These are phyloP conservation scores for Lentinula sp. DNA, from an alignment of 768 basidiomycete genomes.

Conservation along the genomic window DNA sequence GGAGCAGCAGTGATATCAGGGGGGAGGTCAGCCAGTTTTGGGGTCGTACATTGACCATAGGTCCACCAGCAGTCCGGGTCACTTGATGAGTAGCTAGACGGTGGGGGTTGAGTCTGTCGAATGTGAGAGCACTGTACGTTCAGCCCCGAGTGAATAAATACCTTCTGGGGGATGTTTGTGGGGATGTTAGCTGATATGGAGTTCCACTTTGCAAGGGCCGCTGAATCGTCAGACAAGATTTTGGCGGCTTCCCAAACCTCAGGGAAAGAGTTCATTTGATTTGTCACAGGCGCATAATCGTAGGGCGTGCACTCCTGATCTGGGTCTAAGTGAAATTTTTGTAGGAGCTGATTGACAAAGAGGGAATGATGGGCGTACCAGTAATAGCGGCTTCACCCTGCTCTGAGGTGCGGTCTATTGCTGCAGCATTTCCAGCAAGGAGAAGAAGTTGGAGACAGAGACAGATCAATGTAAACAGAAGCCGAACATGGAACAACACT, in stretches of 20 bases:
- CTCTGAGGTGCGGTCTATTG: conserved; percentile 3
- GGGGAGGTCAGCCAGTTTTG: conserved; percentile 37
- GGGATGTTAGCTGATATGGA: conserved; percentile 1
- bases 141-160: not conserved
- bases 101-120: conserved; percentile 1
- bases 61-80: conserved; percentile 49
- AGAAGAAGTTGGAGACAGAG: not conserved
- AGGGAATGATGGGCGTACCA: not conserved
- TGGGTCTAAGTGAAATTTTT: not conserved
- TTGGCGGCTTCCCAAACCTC: not conserved
- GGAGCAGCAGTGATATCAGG: conserved; percentile 39
- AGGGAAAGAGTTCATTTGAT: conserved; percentile 1
- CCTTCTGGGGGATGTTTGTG: not conserved
- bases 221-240: conserved; percentile 1
- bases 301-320: conserved; percentile 5
- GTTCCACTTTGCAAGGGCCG: conserved; percentile 1
- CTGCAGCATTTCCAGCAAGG: not conserved
- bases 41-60: conserved; percentile 33
- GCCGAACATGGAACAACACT: not conserved
- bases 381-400: not conserved
- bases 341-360: not conserved
- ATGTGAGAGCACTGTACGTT: not conserved
- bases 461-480: not conserved
- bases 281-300: not conserved
- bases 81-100: not conserved